Evolutionary conservation across 768 basidiomycete species (phyloP).

Genomic region (Xerocomellus chrysenteron): DNA sequence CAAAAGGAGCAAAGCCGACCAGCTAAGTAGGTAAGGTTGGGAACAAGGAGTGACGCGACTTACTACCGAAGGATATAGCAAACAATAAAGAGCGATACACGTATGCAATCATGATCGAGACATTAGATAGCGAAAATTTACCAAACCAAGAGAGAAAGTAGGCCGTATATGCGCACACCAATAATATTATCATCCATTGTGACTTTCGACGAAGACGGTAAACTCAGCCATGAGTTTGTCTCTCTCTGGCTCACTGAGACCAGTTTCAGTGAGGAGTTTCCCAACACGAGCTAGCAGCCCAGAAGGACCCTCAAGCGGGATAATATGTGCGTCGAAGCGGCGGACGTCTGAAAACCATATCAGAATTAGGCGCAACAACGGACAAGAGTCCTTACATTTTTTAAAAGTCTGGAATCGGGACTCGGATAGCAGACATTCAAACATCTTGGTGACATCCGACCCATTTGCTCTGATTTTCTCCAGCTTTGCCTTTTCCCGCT

Average conservation of each 20-base stretch:
- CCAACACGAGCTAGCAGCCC: conserved; percentile 69
- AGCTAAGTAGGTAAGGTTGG: neutral
- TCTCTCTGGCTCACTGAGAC: conserved; percentile 49
- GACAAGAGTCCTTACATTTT: conserved; percentile 51
- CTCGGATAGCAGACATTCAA: conserved; percentile 36
- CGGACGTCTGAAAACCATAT: conserved; percentile 54
- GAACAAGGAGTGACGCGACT: conserved; percentile 15
- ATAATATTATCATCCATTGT: conserved; percentile 19
- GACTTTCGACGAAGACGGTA: conserved; percentile 50
- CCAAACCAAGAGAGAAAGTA: conserved; percentile 14
- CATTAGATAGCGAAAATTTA: conserved; percentile 30
- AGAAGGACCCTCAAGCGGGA: conserved; percentile 71
- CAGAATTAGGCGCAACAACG: conserved; percentile 7
- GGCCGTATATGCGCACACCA: neutral
- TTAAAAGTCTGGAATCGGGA: conserved; percentile 47
- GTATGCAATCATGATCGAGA: conserved; percentile 13
- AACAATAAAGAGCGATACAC: conserved; percentile 20
- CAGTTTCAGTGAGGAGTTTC: conserved; percentile 52
- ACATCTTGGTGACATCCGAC: conserved; percentile 37
- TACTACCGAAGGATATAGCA: conserved; percentile 12
- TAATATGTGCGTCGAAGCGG: conserved; percentile 70
- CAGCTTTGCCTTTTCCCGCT: conserved; percentile 29
- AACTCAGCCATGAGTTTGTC: conserved; percentile 57
- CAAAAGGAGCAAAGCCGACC: conserved; percentile 1
- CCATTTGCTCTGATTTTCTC: conserved; percentile 21